Evolutionary conservation across 176 grass and related monocot genomes (phyloP).

Genomic region (Musa beccarii): DNA sequence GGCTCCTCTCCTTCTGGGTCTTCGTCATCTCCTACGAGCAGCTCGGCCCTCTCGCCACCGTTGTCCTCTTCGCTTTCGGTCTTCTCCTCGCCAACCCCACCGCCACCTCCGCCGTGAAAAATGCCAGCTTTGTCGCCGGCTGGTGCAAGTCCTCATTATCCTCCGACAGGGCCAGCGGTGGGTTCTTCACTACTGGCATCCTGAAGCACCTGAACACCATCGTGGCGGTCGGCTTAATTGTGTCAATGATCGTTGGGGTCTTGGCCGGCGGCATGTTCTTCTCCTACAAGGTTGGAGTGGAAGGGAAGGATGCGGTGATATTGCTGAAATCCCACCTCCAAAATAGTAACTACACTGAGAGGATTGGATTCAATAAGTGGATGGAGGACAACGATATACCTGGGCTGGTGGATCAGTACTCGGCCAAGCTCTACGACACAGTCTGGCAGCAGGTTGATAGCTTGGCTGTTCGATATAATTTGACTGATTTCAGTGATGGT

Average conservation of each 20-base stretch:
- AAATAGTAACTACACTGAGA: constrained; percentile 82
- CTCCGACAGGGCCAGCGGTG: constrained; percentile 12
- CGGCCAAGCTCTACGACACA: constrained; percentile 65
- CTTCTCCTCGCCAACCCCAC: constrained; percentile 42
- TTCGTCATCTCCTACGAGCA: constrained; percentile 59
- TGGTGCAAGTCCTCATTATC: constrained; percentile 7
- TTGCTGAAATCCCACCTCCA: constrained; percentile 82
- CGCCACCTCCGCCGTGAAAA: constrained; percentile 26
- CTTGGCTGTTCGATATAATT: constrained; percentile 62
- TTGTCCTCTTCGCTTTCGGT: constrained; percentile 24
- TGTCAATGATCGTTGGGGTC: constrained; percentile 64
- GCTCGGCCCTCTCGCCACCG: constrained; percentile 32
- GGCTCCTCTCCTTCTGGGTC: constrained; percentile 68
- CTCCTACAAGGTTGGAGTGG: too few species aligned
- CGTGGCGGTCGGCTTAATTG: constrained; percentile 63
- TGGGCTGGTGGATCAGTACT: constrained; percentile 71
- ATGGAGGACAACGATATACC: constrained; percentile 85
- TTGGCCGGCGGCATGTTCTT: constrained; percentile 73
- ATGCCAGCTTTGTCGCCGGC: constrained; percentile 24
- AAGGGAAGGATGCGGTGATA: constrained; percentile 88
- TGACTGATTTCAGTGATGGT: constrained; percentile 76
- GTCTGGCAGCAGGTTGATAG: constrained; percentile 90
- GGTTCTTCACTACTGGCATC: constrained; percentile 41
- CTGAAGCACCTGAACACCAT: constrained; percentile 62
- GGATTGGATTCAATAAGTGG: constrained; percentile 86